These are phyloP conservation scores for Chalara sp. DNA, from an alignment of 2,329 filamentous ascomycete species.

Conservation along the genomic window DNA sequence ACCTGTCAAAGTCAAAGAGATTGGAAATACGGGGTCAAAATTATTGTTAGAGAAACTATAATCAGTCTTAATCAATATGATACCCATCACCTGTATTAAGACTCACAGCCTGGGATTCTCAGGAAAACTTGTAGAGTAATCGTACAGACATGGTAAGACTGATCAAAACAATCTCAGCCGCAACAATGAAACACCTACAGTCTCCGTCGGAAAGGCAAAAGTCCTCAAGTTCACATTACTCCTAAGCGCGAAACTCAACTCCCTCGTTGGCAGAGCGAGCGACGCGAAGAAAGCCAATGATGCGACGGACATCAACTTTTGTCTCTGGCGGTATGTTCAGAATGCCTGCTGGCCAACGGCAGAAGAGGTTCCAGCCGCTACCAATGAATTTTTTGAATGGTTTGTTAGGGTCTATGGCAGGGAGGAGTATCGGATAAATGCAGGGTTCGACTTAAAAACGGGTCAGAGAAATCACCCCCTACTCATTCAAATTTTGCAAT, in stretches of 20 bases:
- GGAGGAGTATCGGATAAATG: neutral
- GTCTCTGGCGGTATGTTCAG: conserved; percentile 2
- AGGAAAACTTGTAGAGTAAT: too few species aligned
- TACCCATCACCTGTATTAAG: neutral
- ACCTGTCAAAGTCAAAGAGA: conserved; percentile 30
- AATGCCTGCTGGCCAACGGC: neutral
- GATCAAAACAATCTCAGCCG: too few species aligned
- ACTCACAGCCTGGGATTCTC: too few species aligned
- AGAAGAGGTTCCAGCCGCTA: neutral
- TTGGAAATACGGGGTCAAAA: conserved; percentile 57
- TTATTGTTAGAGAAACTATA: conserved; percentile 52
- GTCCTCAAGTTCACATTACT: conserved; percentile 8
- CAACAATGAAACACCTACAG: neutral
- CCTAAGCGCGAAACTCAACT: conserved; percentile 8
- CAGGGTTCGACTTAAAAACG: neutral
- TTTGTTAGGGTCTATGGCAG: neutral
- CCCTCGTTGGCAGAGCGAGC: neutral
- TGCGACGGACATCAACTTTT: conserved; percentile 6
- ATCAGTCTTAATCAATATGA: neutral
- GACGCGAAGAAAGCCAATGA: conserved; percentile 2
- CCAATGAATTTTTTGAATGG: neutral
- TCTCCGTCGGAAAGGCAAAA: conserved; percentile 3
- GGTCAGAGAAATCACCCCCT: neutral
- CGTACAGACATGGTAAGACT: too few species aligned
- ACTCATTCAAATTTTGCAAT: neutral